phyloP scores from a whole-genome alignment of 768 basidiomycete genomes.

The Xerocomellus intermedius region DNA sequence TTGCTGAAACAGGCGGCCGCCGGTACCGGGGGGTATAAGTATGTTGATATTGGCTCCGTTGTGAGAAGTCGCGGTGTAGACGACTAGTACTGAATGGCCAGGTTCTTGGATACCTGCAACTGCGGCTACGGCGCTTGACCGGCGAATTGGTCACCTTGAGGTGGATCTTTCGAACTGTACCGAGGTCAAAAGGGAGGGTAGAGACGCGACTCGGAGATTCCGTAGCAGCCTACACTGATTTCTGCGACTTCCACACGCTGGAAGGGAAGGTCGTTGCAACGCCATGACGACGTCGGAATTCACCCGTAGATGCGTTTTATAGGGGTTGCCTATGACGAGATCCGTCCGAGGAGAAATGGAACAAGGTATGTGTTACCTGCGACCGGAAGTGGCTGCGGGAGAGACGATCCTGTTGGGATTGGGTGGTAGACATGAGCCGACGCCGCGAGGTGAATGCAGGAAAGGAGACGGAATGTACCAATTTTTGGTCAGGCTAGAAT shows the following conservation, averaged over 20 bases:
- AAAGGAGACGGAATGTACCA: too few species aligned
- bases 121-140: neutral
- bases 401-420: neutral
- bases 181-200: neutral
- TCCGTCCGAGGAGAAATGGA: neutral
- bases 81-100: neutral
- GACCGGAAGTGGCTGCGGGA: neutral
- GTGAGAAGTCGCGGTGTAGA: neutral
- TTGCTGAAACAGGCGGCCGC: neutral
- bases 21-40: neutral
- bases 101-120: neutral
- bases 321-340: neutral
- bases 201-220: neutral
- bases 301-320: neutral
- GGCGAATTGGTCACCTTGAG: neutral
- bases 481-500: neutral
- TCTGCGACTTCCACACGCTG: neutral
- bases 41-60: neutral
- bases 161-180: neutral
- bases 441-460: neutral
- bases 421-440: neutral
- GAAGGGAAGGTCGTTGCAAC: neutral
- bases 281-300: neutral
- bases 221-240: neutral
- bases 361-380: neutral